A percentile compares a stretch with the other conserved stretches of the same genome.
phyloP scores from a whole-genome alignment of 257 asterid species.

The Dorcoceras hygrometricum region DNA sequence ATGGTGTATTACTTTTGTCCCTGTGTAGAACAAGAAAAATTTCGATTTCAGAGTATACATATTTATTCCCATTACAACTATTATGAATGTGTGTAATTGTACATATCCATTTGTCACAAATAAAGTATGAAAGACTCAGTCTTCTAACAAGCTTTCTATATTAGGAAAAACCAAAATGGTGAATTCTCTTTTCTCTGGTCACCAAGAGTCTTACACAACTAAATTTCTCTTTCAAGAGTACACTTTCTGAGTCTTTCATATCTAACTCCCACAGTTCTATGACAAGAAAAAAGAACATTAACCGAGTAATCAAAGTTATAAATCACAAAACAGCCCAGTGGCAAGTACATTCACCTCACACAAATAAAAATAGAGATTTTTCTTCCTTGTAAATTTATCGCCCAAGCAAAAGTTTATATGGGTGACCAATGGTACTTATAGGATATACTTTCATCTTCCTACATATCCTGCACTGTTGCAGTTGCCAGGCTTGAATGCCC shows the following conservation, averaged over 20 bases:
- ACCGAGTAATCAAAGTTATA: too few species aligned
- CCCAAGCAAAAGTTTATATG: too few species aligned
- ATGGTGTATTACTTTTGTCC: conserved; percentile 96
- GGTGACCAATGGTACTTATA: background rate
- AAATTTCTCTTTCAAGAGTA: conserved; percentile 13
- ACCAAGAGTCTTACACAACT: background rate
- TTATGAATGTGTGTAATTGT: background rate
- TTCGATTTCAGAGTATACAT: conserved; percentile 6
- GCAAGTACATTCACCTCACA: too few species aligned
- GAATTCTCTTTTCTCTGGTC: background rate
- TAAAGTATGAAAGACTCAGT: background rate
- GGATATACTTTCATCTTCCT: conserved; percentile 8
- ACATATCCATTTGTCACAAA: conserved; percentile 5
- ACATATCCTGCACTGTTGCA: background rate
- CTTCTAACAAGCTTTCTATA: background rate
- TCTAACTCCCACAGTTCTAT: background rate
- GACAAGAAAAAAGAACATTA: conserved; percentile 12
- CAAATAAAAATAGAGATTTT: too few species aligned
- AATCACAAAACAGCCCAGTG: too few species aligned
- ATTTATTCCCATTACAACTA: conserved; percentile 1
- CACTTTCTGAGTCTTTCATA: background rate
- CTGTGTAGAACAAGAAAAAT: conserved; percentile 34
- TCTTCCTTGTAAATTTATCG: too few species aligned
- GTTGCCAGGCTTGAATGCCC: background rate
- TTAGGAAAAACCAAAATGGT: background rate